Conservation (phyloP, 768 basidiomycete species). For the Phlegmacium glaucopus region DNA sequence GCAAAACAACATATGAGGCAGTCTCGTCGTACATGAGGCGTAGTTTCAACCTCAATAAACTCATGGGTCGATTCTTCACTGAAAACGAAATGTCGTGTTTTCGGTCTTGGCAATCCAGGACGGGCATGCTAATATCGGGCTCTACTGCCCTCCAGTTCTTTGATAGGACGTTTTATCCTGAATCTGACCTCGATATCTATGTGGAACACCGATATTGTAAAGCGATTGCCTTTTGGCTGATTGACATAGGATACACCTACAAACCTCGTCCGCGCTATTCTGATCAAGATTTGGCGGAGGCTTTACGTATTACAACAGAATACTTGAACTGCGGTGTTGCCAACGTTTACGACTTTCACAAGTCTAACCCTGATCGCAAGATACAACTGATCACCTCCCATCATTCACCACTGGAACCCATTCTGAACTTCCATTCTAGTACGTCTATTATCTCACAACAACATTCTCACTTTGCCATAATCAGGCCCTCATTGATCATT, state of each 20-base stretch:
- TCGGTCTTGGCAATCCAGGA: constrained; percentile 38
- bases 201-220: constrained; percentile 26
- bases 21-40: constrained; percentile 14
- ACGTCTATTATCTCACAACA: too few relatives aligned
- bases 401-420: constrained; percentile 29
- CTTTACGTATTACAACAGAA: constrained; percentile 1
- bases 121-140: constrained; percentile 48
- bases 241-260: constrained; percentile 20
- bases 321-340: constrained; percentile 24
- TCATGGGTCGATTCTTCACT: constrained; percentile 21
- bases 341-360: constrained; percentile 31
- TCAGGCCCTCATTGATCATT: background rate
- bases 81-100: constrained; percentile 25
- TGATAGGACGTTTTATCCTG: constrained; percentile 37
- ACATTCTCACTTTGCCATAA: too few relatives aligned
- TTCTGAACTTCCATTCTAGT: constrained; percentile 50
- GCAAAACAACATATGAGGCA: constrained; percentile 2
- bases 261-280: constrained; percentile 3
- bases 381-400: constrained; percentile 39
- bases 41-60: constrained; percentile 3
- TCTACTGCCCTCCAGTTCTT: constrained; percentile 53
- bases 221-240: constrained; percentile 34
- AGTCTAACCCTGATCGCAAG: constrained; percentile 18
- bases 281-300: background rate
- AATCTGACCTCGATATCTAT: constrained; percentile 53